Evolutionary conservation across 371 early-diverging fungal species (phyloP).

Genomic region (Zopfochytrium polystomum): DNA sequence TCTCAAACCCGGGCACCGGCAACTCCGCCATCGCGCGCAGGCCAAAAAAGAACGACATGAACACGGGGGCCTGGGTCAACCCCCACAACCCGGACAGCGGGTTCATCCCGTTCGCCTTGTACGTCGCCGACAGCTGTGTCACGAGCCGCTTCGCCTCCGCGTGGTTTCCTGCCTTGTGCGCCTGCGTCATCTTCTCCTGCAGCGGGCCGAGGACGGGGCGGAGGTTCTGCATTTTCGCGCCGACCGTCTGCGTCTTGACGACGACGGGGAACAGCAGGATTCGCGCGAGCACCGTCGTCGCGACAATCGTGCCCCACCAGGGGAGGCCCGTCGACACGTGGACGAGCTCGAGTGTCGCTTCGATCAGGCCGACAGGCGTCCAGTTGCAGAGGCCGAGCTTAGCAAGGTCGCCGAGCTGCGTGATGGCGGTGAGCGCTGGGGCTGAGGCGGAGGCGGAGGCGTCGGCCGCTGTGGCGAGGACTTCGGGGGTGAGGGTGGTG

Average conservation of each 20-base stretch:
- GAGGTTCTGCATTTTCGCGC: slow-evolving; percentile 69
- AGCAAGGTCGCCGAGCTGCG: slow-evolving; percentile 38
- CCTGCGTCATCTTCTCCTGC: slow-evolving; percentile 57
- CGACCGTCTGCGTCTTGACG: slow-evolving; percentile 71
- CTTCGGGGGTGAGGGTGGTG: no score
- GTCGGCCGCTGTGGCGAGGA: slow-evolving; percentile 5
- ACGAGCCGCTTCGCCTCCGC: slow-evolving; percentile 54
- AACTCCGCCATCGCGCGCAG: slow-evolving; percentile 75
- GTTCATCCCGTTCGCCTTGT: slow-evolving; percentile 56
- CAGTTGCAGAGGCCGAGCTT: slow-evolving; percentile 40
- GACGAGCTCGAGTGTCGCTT: slow-evolving; percentile 72
- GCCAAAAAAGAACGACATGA: slow-evolving; percentile 86
- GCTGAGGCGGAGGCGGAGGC: not conserved
- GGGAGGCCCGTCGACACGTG: slow-evolving; percentile 83
- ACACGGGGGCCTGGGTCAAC: slow-evolving; percentile 77
- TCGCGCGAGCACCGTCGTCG: slow-evolving; percentile 70
- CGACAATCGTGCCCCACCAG: slow-evolving; percentile 86
- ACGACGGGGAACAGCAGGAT: slow-evolving; percentile 70
- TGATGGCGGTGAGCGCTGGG: slow-evolving; percentile 23
- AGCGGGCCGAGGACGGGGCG: slow-evolving; percentile 72
- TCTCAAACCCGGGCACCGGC: slow-evolving; percentile 77
- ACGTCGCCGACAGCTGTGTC: slow-evolving; percentile 58
- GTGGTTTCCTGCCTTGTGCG: slow-evolving; percentile 50
- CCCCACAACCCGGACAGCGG: slow-evolving; percentile 48
- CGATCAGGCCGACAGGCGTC: slow-evolving; percentile 74